phyloP scores from a whole-genome alignment of 2,329 filamentous ascomycete species.

The Ascochyta koolunga region DNA sequence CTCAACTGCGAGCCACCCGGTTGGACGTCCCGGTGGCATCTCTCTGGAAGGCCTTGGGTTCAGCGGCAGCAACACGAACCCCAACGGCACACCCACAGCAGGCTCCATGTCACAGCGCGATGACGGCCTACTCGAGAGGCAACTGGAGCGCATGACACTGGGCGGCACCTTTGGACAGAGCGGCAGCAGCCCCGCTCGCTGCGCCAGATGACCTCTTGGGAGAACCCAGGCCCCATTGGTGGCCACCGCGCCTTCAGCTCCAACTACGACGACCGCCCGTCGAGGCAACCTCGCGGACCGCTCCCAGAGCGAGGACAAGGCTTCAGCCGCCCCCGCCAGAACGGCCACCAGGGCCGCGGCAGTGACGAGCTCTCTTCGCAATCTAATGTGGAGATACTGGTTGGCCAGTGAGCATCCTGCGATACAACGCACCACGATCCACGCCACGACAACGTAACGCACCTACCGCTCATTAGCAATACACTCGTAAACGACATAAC shows the following conservation, averaged over 20 bases:
- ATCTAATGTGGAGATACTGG: constrained; percentile 67
- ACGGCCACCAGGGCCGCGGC: constrained; percentile 66
- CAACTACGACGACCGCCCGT: constrained; percentile 64
- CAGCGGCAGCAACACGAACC: constrained; percentile 67
- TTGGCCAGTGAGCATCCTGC: constrained; percentile 57
- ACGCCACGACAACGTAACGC: constrained; percentile 15
- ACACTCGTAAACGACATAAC: constrained; percentile 15
- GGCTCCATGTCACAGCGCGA: constrained; percentile 59
- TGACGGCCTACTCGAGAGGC: constrained; percentile 66
- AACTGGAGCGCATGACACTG: constrained; percentile 66
- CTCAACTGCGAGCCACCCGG: constrained; percentile 86
- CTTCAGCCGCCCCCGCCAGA: constrained; percentile 62
- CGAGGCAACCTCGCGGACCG: constrained; percentile 67
- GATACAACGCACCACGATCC: constrained; percentile 15
- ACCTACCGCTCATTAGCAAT: constrained; percentile 28
- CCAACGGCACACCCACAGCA: constrained; percentile 67
- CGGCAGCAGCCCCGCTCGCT: constrained; percentile 62
- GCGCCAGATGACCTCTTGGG: constrained; percentile 67
- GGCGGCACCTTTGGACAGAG: constrained; percentile 53
- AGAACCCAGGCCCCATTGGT: constrained; percentile 65
- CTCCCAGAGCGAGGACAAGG: constrained; percentile 64
- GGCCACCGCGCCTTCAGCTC: constrained; percentile 69
- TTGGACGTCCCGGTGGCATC: constrained; percentile 66
- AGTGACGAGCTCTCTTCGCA: constrained; percentile 68
- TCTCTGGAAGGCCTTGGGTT: constrained; percentile 49